phyloP scores from a whole-genome alignment of 164 flowering plant genomes.

The Vitis amurensis region DNA sequence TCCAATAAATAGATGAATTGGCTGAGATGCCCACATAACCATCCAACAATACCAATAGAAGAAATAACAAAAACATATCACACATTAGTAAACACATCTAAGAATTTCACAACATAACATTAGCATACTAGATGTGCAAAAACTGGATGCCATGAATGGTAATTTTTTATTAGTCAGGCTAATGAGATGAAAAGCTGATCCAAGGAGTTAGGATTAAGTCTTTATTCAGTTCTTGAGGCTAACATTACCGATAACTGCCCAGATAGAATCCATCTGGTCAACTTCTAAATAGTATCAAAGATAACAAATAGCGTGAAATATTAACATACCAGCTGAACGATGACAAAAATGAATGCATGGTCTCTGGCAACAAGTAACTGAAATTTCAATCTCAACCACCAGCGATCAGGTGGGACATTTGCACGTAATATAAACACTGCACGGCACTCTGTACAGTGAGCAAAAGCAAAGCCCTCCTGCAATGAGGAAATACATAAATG shows the following conservation, averaged over 20 bases:
- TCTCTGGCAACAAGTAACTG: slow-evolving; percentile 94
- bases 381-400: slow-evolving; percentile 98
- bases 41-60: too few relatives aligned
- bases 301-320: slow-evolving; percentile 4
- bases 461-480: slow-evolving; percentile 99
- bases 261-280: not conserved
- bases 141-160: too few relatives aligned
- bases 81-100: too few relatives aligned
- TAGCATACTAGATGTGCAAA: too few relatives aligned
- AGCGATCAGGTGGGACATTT: slow-evolving; percentile 89
- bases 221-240: not conserved
- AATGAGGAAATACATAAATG: not conserved
- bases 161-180: too few relatives aligned
- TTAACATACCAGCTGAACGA: slow-evolving; percentile 84
- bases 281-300: not conserved
- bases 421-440: slow-evolving; percentile 85
- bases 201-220: too few relatives aligned
- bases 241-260: not conserved
- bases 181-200: too few relatives aligned
- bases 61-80: too few relatives aligned
- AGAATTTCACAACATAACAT: too few relatives aligned
- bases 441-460: slow-evolving; percentile 98
- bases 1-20: too few relatives aligned
- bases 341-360: slow-evolving; percentile 81
- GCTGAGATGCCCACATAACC: too few relatives aligned